phyloP scores from a whole-genome alignment of 208 protist genomes.

The Leishmania amazonensis region DNA sequence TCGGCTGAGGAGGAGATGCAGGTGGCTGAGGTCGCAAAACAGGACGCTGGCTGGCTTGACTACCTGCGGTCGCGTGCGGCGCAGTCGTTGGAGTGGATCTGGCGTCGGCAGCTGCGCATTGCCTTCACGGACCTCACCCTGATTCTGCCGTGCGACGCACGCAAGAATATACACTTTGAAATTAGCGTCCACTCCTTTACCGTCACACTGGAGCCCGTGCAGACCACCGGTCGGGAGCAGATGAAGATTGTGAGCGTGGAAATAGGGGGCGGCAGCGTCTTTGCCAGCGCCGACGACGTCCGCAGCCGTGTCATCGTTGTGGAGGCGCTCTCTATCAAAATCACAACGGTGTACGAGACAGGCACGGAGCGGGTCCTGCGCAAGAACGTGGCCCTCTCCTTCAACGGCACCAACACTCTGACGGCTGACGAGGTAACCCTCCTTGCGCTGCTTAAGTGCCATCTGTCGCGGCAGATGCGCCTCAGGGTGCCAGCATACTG shows the following conservation, averaged over 20 bases:
- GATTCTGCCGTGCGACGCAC: constrained; percentile 46
- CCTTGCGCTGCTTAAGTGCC: constrained; percentile 46
- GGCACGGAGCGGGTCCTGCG: constrained; percentile 41
- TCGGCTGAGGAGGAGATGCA: constrained; percentile 11
- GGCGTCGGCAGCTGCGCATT: constrained; percentile 64
- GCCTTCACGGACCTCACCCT: constrained; percentile 43
- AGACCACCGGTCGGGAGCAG: constrained; percentile 38
- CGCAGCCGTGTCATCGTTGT: constrained; percentile 32
- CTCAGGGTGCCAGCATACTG: constrained; percentile 58
- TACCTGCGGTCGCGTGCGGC: constrained; percentile 44
- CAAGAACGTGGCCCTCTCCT: constrained; percentile 50
- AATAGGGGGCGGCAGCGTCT: constrained; percentile 27
- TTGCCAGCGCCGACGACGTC: constrained; percentile 23
- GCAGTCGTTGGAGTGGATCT: constrained; percentile 67
- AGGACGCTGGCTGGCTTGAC: constrained; percentile 42
- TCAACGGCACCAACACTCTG: constrained; percentile 39
- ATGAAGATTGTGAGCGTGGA: constrained; percentile 47
- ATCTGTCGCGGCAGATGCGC: constrained; percentile 47
- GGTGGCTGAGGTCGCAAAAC: background rate
- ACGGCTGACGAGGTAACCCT: constrained; percentile 53
- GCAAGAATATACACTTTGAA: constrained; percentile 42
- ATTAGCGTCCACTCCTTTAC: constrained; percentile 40
- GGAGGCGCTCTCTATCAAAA: constrained; percentile 36
- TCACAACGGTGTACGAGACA: constrained; percentile 56
- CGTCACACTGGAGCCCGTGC: constrained; percentile 49